A percentile compares a stretch with the other conserved stretches of the same genome.
Evolutionary conservation across 164 flowering plant genomes (phyloP).

Genomic region (Magnolia officinalis): DNA sequence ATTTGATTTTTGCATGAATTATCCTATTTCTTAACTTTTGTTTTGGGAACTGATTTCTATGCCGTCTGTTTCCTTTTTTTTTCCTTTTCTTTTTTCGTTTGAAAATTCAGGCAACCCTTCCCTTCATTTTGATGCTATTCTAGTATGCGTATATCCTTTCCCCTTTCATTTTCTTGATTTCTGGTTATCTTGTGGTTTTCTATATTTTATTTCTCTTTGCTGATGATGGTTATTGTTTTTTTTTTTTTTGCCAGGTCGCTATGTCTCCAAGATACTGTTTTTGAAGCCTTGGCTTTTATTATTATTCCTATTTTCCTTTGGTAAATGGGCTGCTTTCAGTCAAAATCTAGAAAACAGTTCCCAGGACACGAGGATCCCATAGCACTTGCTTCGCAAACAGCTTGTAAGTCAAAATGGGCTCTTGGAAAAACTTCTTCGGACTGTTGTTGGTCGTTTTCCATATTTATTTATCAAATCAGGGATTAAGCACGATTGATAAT

Average conservation of each 20-base stretch:
- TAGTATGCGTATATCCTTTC: neutral
- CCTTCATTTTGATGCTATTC: too few relatives aligned
- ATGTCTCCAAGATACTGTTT: constrained; percentile 41
- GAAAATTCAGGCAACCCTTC: too few relatives aligned
- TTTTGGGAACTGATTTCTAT: too few relatives aligned
- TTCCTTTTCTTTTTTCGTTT: too few relatives aligned
- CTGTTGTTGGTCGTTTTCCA: neutral
- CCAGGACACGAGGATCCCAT: constrained; percentile 86
- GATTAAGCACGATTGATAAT: neutral
- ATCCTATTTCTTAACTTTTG: too few relatives aligned
- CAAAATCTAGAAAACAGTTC: constrained; percentile 48
- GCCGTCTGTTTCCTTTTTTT: too few relatives aligned
- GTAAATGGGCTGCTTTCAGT: constrained; percentile 86
- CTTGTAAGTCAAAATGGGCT: constrained; percentile 57
- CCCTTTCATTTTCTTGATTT: neutral
- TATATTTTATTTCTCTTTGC: constrained; percentile 1
- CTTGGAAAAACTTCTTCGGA: neutral
- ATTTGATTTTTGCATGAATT: too few relatives aligned
- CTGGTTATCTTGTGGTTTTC: constrained; percentile 12
- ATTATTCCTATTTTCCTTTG: constrained; percentile 17
- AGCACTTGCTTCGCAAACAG: constrained; percentile 78
- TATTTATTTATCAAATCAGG: neutral
- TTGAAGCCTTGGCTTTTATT: constrained; percentile 33
- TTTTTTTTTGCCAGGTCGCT: constrained; percentile 42
- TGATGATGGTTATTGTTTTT: neutral